Conservation (phyloP, 1,284 basidiomycete genomes). For the Xerocomus cyaneibrunnescens region DNA sequence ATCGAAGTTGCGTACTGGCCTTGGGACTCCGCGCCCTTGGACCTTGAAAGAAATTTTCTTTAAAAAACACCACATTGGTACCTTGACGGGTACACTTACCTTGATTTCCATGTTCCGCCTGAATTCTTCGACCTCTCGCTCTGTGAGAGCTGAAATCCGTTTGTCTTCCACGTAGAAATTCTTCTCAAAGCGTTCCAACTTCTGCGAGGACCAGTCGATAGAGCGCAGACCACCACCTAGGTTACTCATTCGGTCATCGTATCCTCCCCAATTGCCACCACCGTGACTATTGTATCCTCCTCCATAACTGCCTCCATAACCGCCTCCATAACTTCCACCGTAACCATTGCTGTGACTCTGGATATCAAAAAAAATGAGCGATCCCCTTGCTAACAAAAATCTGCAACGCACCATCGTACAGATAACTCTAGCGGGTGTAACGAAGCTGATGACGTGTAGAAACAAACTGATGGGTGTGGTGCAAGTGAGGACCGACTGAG, state of each 20-base stretch:
- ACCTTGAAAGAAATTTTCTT: conserved; percentile 53
- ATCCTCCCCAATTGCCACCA: conserved; percentile 46
- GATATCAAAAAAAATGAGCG: conserved; percentile 14
- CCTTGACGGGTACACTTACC: conserved; percentile 38
- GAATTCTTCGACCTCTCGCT: conserved; percentile 89
- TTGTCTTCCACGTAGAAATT: conserved; percentile 98
- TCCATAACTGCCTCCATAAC: conserved; percentile 35
- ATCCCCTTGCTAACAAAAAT: background rate
- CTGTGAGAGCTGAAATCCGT: conserved; percentile 74
- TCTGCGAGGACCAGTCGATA: conserved; percentile 81
- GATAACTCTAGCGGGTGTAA: conserved; percentile 2
- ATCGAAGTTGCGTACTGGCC: conserved; percentile 90
- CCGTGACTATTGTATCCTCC: conserved; percentile 36
- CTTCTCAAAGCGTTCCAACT: conserved; percentile 86
- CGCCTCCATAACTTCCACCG: conserved; percentile 36
- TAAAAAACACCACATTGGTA: background rate
- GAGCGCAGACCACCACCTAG: conserved; percentile 83
- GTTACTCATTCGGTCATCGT: conserved; percentile 50
- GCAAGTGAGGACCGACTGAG: conserved; percentile 13
- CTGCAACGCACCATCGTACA: conserved; percentile 26
- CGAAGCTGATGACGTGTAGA: background rate
- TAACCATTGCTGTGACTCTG: conserved; percentile 41
- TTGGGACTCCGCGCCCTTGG: conserved; percentile 86
- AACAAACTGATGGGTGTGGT: conserved; percentile 21
- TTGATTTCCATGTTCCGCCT: conserved; percentile 86